Percentiles rank a stretch among this genome's conserved stretches.
Conservation (phyloP, 192 early-diverging fungal species). For the Coemansia brasiliensis region DNA sequence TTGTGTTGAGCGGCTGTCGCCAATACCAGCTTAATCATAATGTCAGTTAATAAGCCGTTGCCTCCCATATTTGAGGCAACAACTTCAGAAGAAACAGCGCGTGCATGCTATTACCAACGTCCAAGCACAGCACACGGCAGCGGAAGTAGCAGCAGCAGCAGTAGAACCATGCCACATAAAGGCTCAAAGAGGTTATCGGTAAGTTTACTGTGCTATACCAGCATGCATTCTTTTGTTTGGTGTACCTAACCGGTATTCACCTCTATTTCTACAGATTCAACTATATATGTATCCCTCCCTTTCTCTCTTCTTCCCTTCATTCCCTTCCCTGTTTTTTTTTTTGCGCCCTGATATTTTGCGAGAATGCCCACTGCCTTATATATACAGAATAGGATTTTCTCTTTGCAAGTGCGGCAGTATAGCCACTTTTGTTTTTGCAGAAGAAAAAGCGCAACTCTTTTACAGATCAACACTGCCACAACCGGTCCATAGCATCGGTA, state of each 20-base stretch:
- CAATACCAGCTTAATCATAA: slow-evolving; percentile 1
- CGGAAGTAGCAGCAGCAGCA: slow-evolving; percentile 2
- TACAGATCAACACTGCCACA: no score
- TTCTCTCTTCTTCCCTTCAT: neutral
- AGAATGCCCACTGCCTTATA: neutral
- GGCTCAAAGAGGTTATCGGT: slow-evolving; percentile 33
- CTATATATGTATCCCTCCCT: no score
- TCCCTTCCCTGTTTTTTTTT: neutral
- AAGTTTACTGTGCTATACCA: slow-evolving; percentile 16
- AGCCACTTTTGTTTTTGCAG: no score
- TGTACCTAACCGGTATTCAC: neutral
- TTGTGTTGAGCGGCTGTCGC: no score
- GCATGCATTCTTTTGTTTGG: slow-evolving; percentile 2
- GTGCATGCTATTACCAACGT: neutral
- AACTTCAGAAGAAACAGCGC: slow-evolving; percentile 2
- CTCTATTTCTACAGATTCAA: slow-evolving; percentile 1
- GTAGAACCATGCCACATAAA: neutral
- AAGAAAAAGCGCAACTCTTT: no score
- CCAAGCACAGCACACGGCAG: slow-evolving; percentile 12
- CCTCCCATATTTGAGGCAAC: slow-evolving; percentile 30
- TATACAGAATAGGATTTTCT: no score
- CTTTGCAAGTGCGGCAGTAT: no score
- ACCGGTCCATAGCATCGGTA: no score
- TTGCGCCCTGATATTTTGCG: neutral
- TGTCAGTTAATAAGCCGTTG: slow-evolving; percentile 49